Percentiles rank a stretch among this genome's conserved stretches.
Evolutionary conservation across 2,329 filamentous ascomycete genomes (phyloP).

Genomic region (Nigrospora sphaerica): DNA sequence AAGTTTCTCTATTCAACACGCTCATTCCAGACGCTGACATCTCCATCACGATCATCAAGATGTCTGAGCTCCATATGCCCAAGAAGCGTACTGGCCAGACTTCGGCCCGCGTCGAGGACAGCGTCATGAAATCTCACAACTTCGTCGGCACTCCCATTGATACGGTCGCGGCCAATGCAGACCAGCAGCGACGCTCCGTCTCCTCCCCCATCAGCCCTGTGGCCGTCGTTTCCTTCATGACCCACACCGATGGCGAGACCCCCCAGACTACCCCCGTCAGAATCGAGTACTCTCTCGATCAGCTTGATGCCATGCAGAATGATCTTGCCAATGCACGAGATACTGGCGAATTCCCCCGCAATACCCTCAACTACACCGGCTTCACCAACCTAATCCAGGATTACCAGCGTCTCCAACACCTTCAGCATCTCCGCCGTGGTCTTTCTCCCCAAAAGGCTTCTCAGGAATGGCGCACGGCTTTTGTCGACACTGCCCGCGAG

Average conservation of each 20-base stretch:
- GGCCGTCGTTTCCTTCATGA: no score
- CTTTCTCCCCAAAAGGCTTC: conserved; percentile 5
- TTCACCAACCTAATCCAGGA: conserved; percentile 21
- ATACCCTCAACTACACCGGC: conserved; percentile 17
- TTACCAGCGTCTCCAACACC: conserved; percentile 18
- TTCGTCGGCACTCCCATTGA: no score
- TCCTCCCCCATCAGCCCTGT: no score
- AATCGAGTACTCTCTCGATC: not conserved
- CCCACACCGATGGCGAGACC: not conserved
- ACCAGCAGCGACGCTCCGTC: no score
- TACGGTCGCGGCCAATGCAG: no score
- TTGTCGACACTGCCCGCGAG: conserved; percentile 23
- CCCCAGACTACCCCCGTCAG: not conserved
- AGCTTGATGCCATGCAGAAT: conserved; percentile 18
- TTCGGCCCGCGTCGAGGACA: no score
- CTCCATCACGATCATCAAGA: no score
- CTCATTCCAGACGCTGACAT: no score
- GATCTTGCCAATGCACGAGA: conserved; percentile 22
- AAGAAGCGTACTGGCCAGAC: no score
- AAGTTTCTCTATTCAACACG: no score
- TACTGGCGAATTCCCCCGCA: conserved; percentile 23
- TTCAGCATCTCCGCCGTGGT: conserved; percentile 17
- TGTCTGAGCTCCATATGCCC: no score
- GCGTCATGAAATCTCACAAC: no score
- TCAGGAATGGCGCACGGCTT: conserved; percentile 15